A percentile compares a stretch with the other conserved stretches of the same genome.
These are phyloP conservation scores for Cytospora schulzeri DNA, from an alignment of 2,329 filamentous ascomycete species.

Conservation along the genomic window DNA sequence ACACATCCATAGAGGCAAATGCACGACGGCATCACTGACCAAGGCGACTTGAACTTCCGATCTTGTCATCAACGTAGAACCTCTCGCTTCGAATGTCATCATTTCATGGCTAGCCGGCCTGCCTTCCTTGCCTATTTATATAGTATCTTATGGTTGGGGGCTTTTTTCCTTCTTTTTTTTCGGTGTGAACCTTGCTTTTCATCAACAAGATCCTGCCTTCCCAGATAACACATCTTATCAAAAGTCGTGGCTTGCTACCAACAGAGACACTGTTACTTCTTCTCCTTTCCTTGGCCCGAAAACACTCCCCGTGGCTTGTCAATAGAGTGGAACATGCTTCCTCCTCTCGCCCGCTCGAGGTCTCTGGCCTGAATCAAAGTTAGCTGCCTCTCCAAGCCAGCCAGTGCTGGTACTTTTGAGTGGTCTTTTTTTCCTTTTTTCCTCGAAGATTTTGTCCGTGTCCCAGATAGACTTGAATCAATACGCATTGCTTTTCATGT, in stretches of 20 bases:
- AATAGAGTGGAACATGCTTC: not conserved
- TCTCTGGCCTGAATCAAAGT: not conserved
- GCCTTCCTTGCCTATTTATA: conserved; percentile 3
- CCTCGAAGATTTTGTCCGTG: not conserved
- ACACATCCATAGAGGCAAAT: not conserved
- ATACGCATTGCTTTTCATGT: conserved; percentile 5
- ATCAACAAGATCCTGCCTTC: not conserved
- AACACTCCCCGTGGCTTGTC: not conserved
- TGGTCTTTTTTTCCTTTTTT: no score
- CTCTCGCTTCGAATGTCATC: not conserved
- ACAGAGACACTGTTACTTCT: not conserved
- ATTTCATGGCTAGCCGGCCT: conserved; percentile 6
- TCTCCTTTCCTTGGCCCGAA: not conserved
- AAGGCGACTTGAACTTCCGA: not conserved
- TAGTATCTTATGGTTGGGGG: no score
- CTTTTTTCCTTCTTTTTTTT: no score
- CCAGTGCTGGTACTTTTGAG: not conserved
- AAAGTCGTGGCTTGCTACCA: not conserved
- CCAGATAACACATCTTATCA: not conserved
- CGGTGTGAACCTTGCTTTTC: not conserved
- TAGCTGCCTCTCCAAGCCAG: not conserved
- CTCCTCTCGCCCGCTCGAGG: not conserved
- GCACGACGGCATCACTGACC: not conserved
- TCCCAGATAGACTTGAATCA: not conserved
- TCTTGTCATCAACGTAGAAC: not conserved